A percentile compares a stretch with the other conserved stretches of the same genome.
These are phyloP conservation scores for Drosera spatulata DNA, from an alignment of 179 eudicot species.

Conservation along the genomic window DNA sequence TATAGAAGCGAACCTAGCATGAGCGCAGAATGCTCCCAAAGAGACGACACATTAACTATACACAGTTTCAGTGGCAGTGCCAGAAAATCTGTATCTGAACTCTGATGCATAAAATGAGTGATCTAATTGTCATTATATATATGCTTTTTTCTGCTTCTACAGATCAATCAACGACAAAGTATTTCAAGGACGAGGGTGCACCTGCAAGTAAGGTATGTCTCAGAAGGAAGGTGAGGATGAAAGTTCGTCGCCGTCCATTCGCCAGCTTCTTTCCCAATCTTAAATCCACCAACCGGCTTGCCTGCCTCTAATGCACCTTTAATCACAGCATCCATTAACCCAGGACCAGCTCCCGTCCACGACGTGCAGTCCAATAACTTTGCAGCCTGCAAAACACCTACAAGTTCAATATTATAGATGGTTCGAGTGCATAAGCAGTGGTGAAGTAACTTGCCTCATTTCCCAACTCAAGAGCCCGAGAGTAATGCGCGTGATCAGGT, in stretches of 20 bases:
- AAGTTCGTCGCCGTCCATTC: conserved; percentile 73
- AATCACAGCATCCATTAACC: conserved; percentile 91
- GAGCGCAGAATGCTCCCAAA: too few species aligned
- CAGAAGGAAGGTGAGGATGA: conserved; percentile 72
- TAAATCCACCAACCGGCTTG: conserved; percentile 83
- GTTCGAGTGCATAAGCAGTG: background rate
- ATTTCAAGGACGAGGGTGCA: conserved; percentile 1
- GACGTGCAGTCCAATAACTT: conserved; percentile 67
- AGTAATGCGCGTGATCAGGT: conserved; percentile 64
- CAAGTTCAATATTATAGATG: too few species aligned
- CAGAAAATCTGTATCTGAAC: too few species aligned
- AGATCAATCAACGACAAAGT: background rate
- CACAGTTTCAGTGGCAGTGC: too few species aligned
- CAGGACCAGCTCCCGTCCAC: conserved; percentile 98
- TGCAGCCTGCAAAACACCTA: conserved; percentile 39
- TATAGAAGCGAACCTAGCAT: background rate
- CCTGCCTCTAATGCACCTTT: conserved; percentile 83
- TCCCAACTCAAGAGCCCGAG: conserved; percentile 44
- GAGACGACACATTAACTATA: too few species aligned
- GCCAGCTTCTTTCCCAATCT: conserved; percentile 87
- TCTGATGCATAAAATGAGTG: too few species aligned
- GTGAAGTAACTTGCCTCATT: conserved; percentile 42
- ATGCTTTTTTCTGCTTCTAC: too few species aligned
- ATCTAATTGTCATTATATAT: too few species aligned
- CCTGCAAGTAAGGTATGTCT: conserved; percentile 91